Evolutionary conservation across 1,139 yeast genomes (phyloP).

Genomic region (Saccharomyces pastorianus): DNA sequence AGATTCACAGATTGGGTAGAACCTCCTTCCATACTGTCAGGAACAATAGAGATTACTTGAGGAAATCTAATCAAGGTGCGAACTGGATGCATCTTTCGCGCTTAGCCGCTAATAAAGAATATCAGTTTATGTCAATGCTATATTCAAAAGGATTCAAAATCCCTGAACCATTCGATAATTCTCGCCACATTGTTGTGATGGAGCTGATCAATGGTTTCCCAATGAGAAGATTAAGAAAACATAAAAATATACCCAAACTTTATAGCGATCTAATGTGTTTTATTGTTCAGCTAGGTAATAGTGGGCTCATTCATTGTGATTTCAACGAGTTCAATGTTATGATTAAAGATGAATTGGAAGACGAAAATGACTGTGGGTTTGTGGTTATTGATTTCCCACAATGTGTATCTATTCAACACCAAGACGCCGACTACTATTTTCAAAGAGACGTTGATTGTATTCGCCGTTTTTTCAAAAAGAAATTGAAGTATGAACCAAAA

Average conservation of each 20-base stretch:
- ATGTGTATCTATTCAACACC: conserved; percentile 87
- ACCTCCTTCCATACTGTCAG: conserved; percentile 88
- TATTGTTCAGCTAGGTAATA: conserved; percentile 71
- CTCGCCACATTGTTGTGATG: conserved; percentile 91
- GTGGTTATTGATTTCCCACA: conserved; percentile 97
- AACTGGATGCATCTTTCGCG: conserved; percentile 91
- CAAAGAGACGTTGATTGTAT: conserved; percentile 90
- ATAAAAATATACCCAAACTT: conserved; percentile 57
- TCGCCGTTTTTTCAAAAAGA: conserved; percentile 69
- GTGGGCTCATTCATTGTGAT: conserved; percentile 94
- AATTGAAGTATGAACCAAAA: conserved; percentile 64
- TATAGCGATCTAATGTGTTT: conserved; percentile 83
- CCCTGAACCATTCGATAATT: conserved; percentile 81
- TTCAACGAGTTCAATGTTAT: conserved; percentile 93
- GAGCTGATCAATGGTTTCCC: conserved; percentile 82
- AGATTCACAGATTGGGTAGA: conserved; percentile 88
- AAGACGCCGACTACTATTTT: conserved; percentile 79
- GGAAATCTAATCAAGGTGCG: conserved; percentile 43
- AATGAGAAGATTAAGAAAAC: conserved; percentile 73
- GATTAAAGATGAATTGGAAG: conserved; percentile 56
- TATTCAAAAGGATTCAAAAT: conserved; percentile 71
- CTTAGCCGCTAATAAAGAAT: conserved; percentile 88
- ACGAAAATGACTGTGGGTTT: conserved; percentile 51
- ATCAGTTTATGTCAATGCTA: conserved; percentile 72
- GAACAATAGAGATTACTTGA: conserved; percentile 85